Percentiles rank a stretch among this genome's conserved stretches.
Evolutionary conservation across 176 grass and related monocot species (phyloP).

Genomic region (Areca catechu): DNA sequence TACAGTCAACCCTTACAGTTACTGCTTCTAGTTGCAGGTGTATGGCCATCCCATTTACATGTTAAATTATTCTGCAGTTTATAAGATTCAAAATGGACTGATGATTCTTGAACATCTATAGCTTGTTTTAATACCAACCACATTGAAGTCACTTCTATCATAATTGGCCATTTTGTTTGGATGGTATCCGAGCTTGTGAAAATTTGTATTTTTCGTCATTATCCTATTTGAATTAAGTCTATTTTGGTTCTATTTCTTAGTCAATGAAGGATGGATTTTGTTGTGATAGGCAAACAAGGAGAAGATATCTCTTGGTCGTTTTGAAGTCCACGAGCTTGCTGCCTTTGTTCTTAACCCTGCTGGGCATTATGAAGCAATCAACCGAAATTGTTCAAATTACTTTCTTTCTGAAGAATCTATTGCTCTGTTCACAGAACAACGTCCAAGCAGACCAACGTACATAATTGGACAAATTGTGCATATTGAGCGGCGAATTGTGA

Average conservation of each 20-base stretch:
- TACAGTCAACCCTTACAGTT: too few species aligned
- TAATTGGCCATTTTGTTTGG: too few species aligned
- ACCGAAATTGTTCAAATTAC: constrained; percentile 66
- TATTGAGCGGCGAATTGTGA: constrained; percentile 41
- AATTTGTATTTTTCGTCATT: too few species aligned
- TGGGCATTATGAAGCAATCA: constrained; percentile 81
- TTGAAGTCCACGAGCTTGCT: constrained; percentile 79
- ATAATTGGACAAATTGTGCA: constrained; percentile 97
- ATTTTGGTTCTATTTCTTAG: not conserved
- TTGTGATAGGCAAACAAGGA: constrained; percentile 71
- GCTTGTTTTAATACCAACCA: too few species aligned
- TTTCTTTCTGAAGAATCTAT: constrained; percentile 87
- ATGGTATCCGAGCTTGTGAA: too few species aligned
- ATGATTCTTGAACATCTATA: too few species aligned
- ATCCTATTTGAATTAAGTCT: not conserved
- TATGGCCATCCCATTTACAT: too few species aligned
- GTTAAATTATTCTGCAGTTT: too few species aligned
- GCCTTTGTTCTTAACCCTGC: constrained; percentile 52
- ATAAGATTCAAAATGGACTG: too few species aligned
- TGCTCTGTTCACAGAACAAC: constrained; percentile 73
- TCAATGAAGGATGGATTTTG: not conserved
- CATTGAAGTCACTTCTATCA: too few species aligned
- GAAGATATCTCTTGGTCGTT: constrained; percentile 77
- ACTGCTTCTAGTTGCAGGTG: too few species aligned
- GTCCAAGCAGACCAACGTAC: constrained; percentile 34